Evolutionary conservation across 495 filamentous ascomycete genomes (phyloP), one percentile per base, ranked within the genome.

Genomic region (Mytilinidion resinicola): DNA sequence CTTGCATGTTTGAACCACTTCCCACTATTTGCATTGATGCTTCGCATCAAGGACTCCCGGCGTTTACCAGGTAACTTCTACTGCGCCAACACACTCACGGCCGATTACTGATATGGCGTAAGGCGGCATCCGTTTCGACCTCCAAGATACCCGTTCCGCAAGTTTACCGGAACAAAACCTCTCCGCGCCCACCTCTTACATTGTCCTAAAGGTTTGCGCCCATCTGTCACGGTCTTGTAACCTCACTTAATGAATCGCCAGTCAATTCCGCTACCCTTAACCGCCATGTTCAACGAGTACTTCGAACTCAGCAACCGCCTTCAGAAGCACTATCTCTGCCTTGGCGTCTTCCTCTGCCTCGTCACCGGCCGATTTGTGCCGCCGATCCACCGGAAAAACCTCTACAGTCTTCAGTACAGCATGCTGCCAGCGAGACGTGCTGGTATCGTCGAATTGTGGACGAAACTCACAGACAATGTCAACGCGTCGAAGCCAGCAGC

Each of bases 1-100:
- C 78, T 97, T 58, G 93, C 93, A 41, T 96, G 89, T 72, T 74
- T 99, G 59, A 99, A 99, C 67, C 93, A 99, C 71, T 99, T 99
- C 68, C 93, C 93, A 20, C 80, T 99, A 20, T 99, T 99, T 74
- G 93, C 93, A 11, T 74, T 96, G 47, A 99, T 99, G 93, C 77
- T 99, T 60, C 84, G 93, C 62, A 78, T 96, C 56, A 99, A 99
- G 72, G 95, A 99, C 69, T 89, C 90, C 6, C 79, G 83, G 70
- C 81, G 93, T 70, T 77, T 99, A 62, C 93, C 93, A 44, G 93
- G 91, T 82, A 66, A 56, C 78, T 10, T 44, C 25, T 30, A 30
- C 25, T 30, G 6, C 2, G 6, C 25, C 25, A 6, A 30, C 25
- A 30, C 25, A 35, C 58, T 61, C 12, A 62, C 57, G 21, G 51